A percentile compares a stretch with the other conserved stretches of the same genome.
These are phyloP conservation scores for Lentinula edodes DNA, from an alignment of 768 basidiomycete genomes.

Conservation along the genomic window DNA sequence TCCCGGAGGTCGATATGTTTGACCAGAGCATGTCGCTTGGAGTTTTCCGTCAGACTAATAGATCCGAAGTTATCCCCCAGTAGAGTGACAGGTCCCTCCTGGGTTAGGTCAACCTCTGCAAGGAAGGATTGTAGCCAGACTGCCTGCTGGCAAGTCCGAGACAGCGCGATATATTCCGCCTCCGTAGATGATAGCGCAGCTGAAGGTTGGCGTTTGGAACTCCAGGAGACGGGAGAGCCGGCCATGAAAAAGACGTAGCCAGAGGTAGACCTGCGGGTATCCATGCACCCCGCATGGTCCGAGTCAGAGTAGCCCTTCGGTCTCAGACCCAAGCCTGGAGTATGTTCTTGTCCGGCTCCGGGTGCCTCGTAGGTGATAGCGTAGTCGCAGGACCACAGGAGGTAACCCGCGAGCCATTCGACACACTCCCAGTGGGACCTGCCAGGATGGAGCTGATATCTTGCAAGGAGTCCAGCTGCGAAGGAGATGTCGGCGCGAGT, in stretches of 20 bases:
- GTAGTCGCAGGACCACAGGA: not conserved
- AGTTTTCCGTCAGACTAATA: too few relatives aligned
- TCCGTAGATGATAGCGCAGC: not conserved
- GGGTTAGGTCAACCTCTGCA: too few relatives aligned
- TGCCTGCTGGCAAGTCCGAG: not conserved
- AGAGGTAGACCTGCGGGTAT: not conserved
- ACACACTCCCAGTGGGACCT: not conserved
- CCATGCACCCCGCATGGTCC: not conserved
- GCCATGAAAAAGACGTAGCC: not conserved
- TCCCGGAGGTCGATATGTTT: too few relatives aligned
- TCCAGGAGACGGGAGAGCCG: not conserved
- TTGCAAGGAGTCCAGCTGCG: not conserved
- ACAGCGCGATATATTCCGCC: not conserved
- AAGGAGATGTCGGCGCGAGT: not conserved
- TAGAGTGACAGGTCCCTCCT: too few relatives aligned
- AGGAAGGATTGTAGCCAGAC: not conserved
- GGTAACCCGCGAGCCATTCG: not conserved
- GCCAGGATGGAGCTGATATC: not conserved
- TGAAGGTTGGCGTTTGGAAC: not conserved
- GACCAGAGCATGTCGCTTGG: too few relatives aligned
- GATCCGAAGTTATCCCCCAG: too few relatives aligned
- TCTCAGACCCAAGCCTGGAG: not conserved
- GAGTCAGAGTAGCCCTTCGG: not conserved
- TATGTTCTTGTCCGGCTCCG: too few relatives aligned
- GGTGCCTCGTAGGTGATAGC: not conserved